Base-by-base conservation (phyloP, 805 yeast genomes). In the Wickerhamomyces hampshirensis region DNA sequence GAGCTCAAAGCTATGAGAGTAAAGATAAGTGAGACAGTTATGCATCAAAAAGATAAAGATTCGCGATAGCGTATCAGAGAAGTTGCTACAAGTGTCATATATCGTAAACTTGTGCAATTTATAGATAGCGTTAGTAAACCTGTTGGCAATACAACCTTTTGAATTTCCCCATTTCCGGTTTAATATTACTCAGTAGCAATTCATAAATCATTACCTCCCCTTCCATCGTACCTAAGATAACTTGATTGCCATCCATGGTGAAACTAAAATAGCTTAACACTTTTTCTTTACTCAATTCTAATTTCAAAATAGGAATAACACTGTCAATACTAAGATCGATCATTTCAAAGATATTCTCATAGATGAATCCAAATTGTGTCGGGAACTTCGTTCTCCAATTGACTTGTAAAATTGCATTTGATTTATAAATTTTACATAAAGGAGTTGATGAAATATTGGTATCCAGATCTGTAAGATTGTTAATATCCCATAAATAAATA, bases 281-380 rank as follows among this genome's bases (percentile, higher is more conserved):
- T 29, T 39, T 38, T 2, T 40, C 46, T 7, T 34, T 16, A 2
- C 16, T 18, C n/a, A 21, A 11, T 8, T 7, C 11, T 5, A 51
- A 28, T 30, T 39, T 50, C 19, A 46, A 12, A 6, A 55, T 31
- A 2, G 62, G 56, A 9, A 47, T 38, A 6, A 51, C 51, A 6
- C 48, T 38, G 30, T 56, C 59, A 15, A 51, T 41, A 11, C 45
- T 41, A 5, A 62, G 30, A 33, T 64, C 61, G 53, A 65, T 50
- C 23, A 61, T 35, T 31, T 56, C 60, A 10, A 60, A 37, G 12
- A 26, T 21, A 10, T 59, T 56, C 5, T 50, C 55, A 26, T 52
- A 57, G 5, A 60, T 54, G 18, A 48, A 48, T 1, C 50, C 63
- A 29, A 61, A 40, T 34, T 60, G 64, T 2, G 55, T 40, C 5